Base-by-base conservation (phyloP, 208 protist species). In the Wallacemonas collosoma region DNA sequence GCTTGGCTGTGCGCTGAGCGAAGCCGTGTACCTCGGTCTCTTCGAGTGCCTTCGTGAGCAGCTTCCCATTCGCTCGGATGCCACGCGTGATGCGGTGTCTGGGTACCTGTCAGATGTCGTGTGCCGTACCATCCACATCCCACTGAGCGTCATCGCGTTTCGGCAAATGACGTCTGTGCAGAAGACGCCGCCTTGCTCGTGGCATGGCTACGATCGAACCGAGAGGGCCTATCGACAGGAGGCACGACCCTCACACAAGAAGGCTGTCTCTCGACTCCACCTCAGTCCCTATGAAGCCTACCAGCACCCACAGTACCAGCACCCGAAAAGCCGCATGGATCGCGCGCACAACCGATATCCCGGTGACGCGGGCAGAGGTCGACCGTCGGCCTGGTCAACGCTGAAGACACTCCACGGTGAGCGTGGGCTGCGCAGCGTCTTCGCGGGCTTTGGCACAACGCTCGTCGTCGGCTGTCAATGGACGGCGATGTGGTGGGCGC, bases 401-500 rank as follows among this genome's bases (percentile, higher is more conserved):
- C 64, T 81, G 54, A n/a, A 71, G 53, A 26, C 44, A 5, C 87
- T 95, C 82, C 93, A 93, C 75, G 55, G 64, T 1, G 90, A 95
- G 79, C 70, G 78, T 5, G 88, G 88, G 39, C 1, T 92, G 36
- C 86, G 85, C 38, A 90, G 77, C 26, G 73, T 93, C n/a, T 95
- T 90, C 60, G 83, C 86, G 0, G 91, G 91, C 15, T 88, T 86
- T 45, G 85, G 91, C 67, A 95, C 85, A 45, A 95, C 91, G 9
- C 68, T 95, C 4, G 54, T 89, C 11, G 75, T 95, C 40, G 91
- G 91, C 15, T 93, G 86, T 58, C 86, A 93, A 77, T 95, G 91
- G 88, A 91, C 88, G 8, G 91, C 87, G 36, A 35, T 91, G 65
- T 95, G 91, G 91, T 95, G 91, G 88, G 76, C 85, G 3, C 41